phyloP scores from a whole-genome alignment of 306 rosid species.

The Vigna trinervia region DNA sequence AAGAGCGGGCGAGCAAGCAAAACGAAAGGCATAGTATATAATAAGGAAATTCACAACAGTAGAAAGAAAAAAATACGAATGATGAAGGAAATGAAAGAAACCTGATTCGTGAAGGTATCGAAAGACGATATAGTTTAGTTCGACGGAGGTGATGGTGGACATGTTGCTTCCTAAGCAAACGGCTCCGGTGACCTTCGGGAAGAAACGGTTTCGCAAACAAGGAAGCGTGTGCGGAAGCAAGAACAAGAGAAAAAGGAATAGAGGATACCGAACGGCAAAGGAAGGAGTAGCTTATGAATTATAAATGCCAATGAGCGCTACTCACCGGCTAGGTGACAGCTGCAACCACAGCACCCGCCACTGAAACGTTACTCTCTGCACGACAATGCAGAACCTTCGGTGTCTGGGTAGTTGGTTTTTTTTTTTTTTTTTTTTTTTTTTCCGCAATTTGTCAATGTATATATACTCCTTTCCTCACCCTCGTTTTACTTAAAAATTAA shows the following conservation, averaged over 20 bases:
- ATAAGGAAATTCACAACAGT: background rate
- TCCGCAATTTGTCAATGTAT: background rate
- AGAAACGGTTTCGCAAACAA: constrained; percentile 48
- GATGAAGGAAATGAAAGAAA: background rate
- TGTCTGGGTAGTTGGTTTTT: background rate
- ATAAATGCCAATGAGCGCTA: background rate
- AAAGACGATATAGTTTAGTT: constrained; percentile 79
- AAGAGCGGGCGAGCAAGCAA: background rate
- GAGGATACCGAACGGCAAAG: background rate
- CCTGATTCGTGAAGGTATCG: constrained; percentile 98
- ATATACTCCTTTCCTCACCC: background rate
- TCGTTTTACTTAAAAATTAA: background rate
- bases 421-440: too few relatives aligned
- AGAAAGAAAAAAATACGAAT: background rate
- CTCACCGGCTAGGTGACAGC: background rate
- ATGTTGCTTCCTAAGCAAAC: constrained; percentile 51
- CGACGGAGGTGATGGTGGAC: constrained; percentile 78
- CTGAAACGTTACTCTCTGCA: background rate
- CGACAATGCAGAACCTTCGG: background rate
- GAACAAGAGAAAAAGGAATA: background rate
- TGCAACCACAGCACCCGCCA: background rate
- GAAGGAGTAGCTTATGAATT: background rate
- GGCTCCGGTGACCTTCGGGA: constrained; percentile 34
- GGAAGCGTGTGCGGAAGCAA: constrained; percentile 1
- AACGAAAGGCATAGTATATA: background rate